A percentile compares a stretch with the other conserved stretches of the same genome.
These are phyloP conservation scores for Moelleriella libera DNA, from an alignment of 2,329 filamentous ascomycete species.

Conservation along the genomic window DNA sequence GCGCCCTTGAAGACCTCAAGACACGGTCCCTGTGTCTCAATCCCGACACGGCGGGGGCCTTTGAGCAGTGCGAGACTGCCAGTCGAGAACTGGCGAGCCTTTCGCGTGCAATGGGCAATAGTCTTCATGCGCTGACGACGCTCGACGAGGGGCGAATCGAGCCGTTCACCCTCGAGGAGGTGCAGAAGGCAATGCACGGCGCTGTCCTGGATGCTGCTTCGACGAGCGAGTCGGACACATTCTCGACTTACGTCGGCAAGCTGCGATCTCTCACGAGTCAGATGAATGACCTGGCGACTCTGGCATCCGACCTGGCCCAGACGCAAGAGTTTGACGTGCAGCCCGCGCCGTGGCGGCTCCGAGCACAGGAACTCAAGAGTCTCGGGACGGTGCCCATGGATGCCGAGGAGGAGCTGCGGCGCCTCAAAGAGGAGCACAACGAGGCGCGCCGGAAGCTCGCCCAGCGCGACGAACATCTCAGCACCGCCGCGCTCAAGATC, in stretches of 20 bases:
- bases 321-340: conserved; percentile 68
- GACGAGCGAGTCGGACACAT: conserved; percentile 50
- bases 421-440: conserved; percentile 65
- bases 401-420: conserved; percentile 70
- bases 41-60: conserved; percentile 50
- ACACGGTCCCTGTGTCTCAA: conserved; percentile 60
- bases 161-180: conserved; percentile 50
- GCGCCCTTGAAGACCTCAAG: conserved; percentile 64
- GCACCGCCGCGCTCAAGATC: conserved; percentile 81
- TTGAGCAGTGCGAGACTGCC: conserved; percentile 54
- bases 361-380: conserved; percentile 68
- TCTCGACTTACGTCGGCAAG: conserved; percentile 53
- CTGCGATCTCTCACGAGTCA: conserved; percentile 50
- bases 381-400: conserved; percentile 70
- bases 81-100: conserved; percentile 53
- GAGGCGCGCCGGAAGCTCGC: conserved; percentile 61
- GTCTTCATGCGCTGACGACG: conserved; percentile 47
- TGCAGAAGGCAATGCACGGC: conserved; percentile 47
- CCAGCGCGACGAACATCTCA: conserved; percentile 66
- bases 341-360: conserved; percentile 68
- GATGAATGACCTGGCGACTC: conserved; percentile 55
- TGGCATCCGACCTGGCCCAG: conserved; percentile 57
- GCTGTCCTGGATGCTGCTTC: conserved; percentile 33
- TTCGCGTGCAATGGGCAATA: conserved; percentile 51
- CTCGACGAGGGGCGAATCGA: conserved; percentile 59